Conservation (phyloP, 2,329 filamentous ascomycete genomes). For the Septoria petroselini region DNA sequence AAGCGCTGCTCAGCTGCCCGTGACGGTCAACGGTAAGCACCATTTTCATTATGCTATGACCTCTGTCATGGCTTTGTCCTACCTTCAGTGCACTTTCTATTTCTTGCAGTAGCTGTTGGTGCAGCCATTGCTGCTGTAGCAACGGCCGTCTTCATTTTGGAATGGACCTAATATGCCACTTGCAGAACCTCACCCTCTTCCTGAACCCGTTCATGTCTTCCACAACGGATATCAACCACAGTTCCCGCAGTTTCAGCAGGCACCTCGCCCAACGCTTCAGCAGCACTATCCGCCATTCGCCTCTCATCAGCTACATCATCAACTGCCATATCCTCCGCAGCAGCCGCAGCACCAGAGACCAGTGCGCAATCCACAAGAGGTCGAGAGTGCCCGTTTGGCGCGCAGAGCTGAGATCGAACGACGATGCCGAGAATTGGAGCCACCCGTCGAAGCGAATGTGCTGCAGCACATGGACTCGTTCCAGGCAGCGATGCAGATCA, state of each 20-base stretch:
- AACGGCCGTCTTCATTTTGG: background rate
- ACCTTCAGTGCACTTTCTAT: background rate
- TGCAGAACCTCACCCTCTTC: conserved; percentile 31
- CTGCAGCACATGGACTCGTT: conserved; percentile 71
- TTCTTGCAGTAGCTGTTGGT: no score
- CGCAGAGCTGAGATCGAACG: conserved; percentile 69
- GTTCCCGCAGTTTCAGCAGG: conserved; percentile 15
- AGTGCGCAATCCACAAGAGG: conserved; percentile 60
- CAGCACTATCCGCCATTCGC: conserved; percentile 9
- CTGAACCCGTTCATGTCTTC: conserved; percentile 32
- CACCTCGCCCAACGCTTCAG: background rate
- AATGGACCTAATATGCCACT: conserved; percentile 9
- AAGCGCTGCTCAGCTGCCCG: conserved; percentile 22
- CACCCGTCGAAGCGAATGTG: conserved; percentile 61
- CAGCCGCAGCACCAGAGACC: conserved; percentile 28
- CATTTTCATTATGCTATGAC: conserved; percentile 6
- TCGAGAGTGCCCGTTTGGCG: conserved; percentile 60
- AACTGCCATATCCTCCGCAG: conserved; percentile 16
- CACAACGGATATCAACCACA: conserved; percentile 18
- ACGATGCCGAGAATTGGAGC: conserved; percentile 61
- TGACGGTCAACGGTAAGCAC: conserved; percentile 32
- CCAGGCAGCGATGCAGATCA: conserved; percentile 68
- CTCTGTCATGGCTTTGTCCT: conserved; percentile 1
- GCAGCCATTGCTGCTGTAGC: no score
- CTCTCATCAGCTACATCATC: background rate